These are phyloP conservation scores for Solanum acaule DNA, from an alignment of 257 asterid species.

Conservation along the genomic window DNA sequence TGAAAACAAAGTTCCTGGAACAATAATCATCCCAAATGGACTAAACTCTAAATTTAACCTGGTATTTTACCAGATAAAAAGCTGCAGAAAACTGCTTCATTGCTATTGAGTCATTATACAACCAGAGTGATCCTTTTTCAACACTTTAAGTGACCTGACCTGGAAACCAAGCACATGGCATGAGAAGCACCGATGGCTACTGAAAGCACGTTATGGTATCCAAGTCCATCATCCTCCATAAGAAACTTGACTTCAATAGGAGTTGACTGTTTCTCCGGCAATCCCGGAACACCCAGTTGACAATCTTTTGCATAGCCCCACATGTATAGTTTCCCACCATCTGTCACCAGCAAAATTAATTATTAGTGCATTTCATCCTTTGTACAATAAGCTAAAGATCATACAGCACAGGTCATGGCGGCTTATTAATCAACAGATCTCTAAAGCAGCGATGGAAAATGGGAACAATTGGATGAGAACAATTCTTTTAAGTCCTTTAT, in stretches of 20 bases:
- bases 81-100: not conserved
- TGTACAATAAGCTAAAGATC: not conserved
- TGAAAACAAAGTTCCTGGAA: not conserved
- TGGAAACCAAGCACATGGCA: constrained; percentile 72
- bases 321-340: constrained; percentile 74
- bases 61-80: not conserved
- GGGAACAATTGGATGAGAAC: not conserved
- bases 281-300: constrained; percentile 87
- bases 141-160: constrained; percentile 18
- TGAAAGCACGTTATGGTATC: constrained; percentile 42
- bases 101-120: not conserved
- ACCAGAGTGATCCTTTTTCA: not conserved
- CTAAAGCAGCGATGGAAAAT: not conserved
- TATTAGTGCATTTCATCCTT: not conserved
- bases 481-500: not conserved
- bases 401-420: not conserved
- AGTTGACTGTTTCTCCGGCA: constrained; percentile 56
- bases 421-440: not conserved
- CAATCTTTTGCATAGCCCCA: constrained; percentile 83
- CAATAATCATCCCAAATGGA: not conserved
- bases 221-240: constrained; percentile 58
- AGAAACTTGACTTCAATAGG: constrained; percentile 86
- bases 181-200: constrained; percentile 91
- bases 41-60: not conserved
- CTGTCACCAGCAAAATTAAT: constrained; percentile 24